These are phyloP conservation scores for Medicago truncatula DNA, from an alignment of 306 rosid genomes.

Conservation along the genomic window DNA sequence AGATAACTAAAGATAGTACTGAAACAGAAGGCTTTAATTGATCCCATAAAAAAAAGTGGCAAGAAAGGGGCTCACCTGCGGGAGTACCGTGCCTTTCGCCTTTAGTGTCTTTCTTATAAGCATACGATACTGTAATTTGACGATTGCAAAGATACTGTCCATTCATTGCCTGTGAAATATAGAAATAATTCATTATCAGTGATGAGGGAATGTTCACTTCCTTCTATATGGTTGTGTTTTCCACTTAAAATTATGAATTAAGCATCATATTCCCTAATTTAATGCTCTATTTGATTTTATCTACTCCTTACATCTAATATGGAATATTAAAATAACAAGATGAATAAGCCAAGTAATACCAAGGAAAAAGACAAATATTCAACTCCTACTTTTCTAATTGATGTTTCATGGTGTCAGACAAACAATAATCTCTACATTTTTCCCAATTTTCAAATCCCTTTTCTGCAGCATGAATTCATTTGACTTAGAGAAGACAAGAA, in stretches of 20 bases:
- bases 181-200: slow-evolving; percentile 27
- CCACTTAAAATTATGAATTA: neutral
- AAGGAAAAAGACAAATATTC: neutral
- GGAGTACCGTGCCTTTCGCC: slow-evolving; percentile 99
- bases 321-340: neutral
- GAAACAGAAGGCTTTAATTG: slow-evolving; percentile 1
- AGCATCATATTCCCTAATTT: neutral
- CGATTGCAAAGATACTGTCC: slow-evolving; percentile 99
- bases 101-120: slow-evolving; percentile 97
- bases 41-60: neutral
- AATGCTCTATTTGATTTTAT: slow-evolving; percentile 5
- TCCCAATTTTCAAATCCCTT: neutral
- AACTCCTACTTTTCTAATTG: slow-evolving; percentile 4
- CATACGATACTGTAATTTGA: slow-evolving; percentile 96
- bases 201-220: neutral
- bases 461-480: neutral
- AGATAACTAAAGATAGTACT: slow-evolving; percentile 11
- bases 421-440: neutral
- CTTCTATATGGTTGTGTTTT: neutral
- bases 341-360: neutral
- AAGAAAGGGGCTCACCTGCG: slow-evolving; percentile 67
- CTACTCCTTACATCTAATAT: neutral
- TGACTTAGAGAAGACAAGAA: neutral
- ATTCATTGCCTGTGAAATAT: slow-evolving; percentile 77
- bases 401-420: slow-evolving; percentile 19